Evolutionary conservation across 2,329 filamentous ascomycete species (phyloP), one percentile per base, ranked within the genome.

Genomic region (Diaporthe sp.): DNA sequence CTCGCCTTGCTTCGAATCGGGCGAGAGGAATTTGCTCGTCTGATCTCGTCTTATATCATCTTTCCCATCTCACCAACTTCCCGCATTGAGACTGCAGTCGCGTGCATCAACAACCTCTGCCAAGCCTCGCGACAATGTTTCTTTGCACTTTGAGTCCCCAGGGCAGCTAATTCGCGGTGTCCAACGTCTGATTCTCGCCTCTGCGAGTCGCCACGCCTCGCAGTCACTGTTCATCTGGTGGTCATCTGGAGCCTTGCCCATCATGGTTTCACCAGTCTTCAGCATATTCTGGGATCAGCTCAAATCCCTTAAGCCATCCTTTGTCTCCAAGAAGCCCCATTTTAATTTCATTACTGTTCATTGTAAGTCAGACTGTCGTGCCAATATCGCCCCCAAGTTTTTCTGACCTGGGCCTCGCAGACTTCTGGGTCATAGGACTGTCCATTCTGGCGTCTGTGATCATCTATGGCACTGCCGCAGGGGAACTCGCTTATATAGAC

Each of bases 331-430:
- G 80, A 88, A 90, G 79, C 93, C 92, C 22, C 91, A 92, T 79
- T 93, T 96, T 84, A 95, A 94, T 85, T 97, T 96, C 83, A 95
- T 97, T 76, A 92, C 92, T 1, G 87, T 92, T 22, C 95, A 97
- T 81, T 97, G 93, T 94, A 85, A 84, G 91, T 87, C 60, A 65
- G 20, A 25, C 42, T 72, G 20, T 42, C 57, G 42, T 3, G 12
- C 34, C 20, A 22, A 34, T 39, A 31, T 44, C 10, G 22, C 53
- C 34, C 17, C 9, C 20, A n/a, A 31, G 8, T 31, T 4, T 65
- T 5, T 49, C 72, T 63, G 63, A 51, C 39, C 15, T 28, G 22
- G 53, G 12, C 2, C 20, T 3, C 10, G 51, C 76, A 94, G 93
- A 98, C 82, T 88, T 93, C 75, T 98, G 95, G 86, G 93, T 99